Base-by-base conservation (phyloP, 2,329 filamentous ascomycete genomes). In the Diaporthe vexans region DNA sequence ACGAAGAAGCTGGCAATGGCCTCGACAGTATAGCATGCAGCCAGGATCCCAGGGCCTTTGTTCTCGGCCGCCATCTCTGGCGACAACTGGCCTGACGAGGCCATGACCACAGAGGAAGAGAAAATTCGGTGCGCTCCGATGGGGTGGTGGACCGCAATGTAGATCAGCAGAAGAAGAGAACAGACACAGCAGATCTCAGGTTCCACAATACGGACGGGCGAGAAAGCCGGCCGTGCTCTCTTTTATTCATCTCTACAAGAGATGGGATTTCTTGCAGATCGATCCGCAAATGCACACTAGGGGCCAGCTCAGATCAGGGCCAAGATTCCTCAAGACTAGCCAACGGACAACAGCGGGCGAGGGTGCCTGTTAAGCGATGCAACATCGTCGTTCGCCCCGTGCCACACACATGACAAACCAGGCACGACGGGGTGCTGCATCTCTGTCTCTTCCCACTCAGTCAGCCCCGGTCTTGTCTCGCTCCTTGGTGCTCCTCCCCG, bases 1-100 rank as follows among this genome's bases (percentile, higher is more conserved):
- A 83, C 81, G 15, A 84, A 79, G 8, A 82, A 3, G 4, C 79
- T 78, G 5, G 78, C 80, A 26, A 85, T 17, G 1, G 75, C 75
- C 3, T 80, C 81, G 72, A 85, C 76, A 3, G 78, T 73, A 77
- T 80, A 82, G 43, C 81, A 77, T 10, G 80, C 78, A 1, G 76
- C 78, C 10, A 85, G 70, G 56, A 84, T 82, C 59, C 74, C 76
- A 0, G 83, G 81, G 4, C 83, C 83, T 71, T 84, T 84, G 71
- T 83, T 65, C 58, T 80, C 54, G 15, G 75, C 74, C 5, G 76
- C 74, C 67, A 75, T 69, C 33, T 70, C 52, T 37, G 69, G 69
- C 56, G 69, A 52, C 29, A 71, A 48, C 37, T 71, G 69, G 29
- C 52, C 69, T 61, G 54, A 51, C 17, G 58, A 46, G 63, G 63